These are phyloP conservation scores for Saccharomycopsis selenospora DNA, from an alignment of 805 yeast species.

Conservation along the genomic window DNA sequence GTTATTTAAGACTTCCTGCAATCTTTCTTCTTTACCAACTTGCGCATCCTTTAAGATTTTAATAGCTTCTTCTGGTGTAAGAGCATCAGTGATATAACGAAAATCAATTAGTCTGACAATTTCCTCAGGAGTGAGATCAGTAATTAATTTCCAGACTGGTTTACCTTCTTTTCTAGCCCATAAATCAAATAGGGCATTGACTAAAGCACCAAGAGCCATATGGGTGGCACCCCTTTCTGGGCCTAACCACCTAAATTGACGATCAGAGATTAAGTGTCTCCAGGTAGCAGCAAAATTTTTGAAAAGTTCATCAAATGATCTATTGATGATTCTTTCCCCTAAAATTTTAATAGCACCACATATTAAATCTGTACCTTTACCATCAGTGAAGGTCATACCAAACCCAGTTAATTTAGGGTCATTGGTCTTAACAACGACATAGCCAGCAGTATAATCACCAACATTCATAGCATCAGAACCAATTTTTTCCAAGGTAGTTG, in stretches of 20 bases:
- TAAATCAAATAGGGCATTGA: slow-evolving; percentile 38
- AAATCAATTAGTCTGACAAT: slow-evolving; percentile 35
- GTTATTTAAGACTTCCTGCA: slow-evolving; percentile 29
- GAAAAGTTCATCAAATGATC: slow-evolving; percentile 28
- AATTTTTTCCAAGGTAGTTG: slow-evolving; percentile 33
- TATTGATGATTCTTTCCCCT: slow-evolving; percentile 32
- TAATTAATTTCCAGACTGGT: slow-evolving; percentile 37
- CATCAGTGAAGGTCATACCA: slow-evolving; percentile 39
- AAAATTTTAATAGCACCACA: slow-evolving; percentile 31
- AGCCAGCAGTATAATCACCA: slow-evolving; percentile 38
- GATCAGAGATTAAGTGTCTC: slow-evolving; percentile 34
- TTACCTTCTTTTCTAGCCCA: slow-evolving; percentile 34
- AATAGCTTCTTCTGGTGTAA: slow-evolving; percentile 37
- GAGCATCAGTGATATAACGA: slow-evolving; percentile 36
- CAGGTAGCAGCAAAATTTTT: slow-evolving; percentile 36
- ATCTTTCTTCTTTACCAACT: slow-evolving; percentile 29
- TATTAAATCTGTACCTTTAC: slow-evolving; percentile 34
- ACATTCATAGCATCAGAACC: slow-evolving; percentile 40
- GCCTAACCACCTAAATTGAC: slow-evolving; percentile 38
- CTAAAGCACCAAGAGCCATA: slow-evolving; percentile 35
- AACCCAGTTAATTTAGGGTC: slow-evolving; percentile 29
- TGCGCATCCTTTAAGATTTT: slow-evolving; percentile 28
- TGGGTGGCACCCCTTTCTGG: slow-evolving; percentile 40
- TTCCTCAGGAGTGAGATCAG: slow-evolving; percentile 37
- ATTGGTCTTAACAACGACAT: slow-evolving; percentile 28